Conservation (phyloP, 2,329 filamentous ascomycete genomes). For the Xylariomycetidae sp. region DNA sequence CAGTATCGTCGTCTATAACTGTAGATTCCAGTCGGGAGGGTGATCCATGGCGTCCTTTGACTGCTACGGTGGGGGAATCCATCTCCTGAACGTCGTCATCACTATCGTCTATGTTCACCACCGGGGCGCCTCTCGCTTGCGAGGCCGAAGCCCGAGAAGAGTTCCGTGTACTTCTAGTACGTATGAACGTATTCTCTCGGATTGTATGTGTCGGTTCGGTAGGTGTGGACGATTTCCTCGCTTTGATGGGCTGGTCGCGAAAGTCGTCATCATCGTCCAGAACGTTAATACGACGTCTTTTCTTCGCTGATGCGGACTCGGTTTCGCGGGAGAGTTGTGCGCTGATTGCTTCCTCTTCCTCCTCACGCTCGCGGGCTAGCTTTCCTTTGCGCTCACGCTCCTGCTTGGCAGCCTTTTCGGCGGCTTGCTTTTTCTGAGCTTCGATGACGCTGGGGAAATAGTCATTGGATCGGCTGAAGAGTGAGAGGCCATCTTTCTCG, state of each 20-base stretch:
- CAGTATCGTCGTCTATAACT: too few relatives aligned
- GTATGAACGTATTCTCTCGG: constrained; percentile 13
- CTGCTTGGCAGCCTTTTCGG: constrained; percentile 19
- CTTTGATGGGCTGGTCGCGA: constrained; percentile 3
- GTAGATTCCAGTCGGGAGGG: constrained; percentile 10
- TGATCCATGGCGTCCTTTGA: constrained; percentile 2
- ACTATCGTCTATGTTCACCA: constrained; percentile 22
- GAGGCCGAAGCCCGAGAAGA: constrained; percentile 1
- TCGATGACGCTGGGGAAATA: constrained; percentile 42
- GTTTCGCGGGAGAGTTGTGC: constrained; percentile 6
- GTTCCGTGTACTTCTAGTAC: constrained; percentile 11
- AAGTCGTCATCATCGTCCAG: constrained; percentile 8
- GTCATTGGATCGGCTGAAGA: constrained; percentile 47
- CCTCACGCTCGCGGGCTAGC: constrained; percentile 12
- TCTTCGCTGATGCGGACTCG: constrained; percentile 14
- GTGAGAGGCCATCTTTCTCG: constrained; percentile 31
- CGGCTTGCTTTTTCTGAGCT: constrained; percentile 29
- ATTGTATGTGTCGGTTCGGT: constrained; percentile 6
- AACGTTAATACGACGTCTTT: constrained; percentile 14
- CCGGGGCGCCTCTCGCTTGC: constrained; percentile 3
- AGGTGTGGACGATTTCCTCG: constrained; percentile 2
- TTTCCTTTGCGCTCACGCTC: constrained; percentile 20
- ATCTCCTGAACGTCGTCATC: constrained; percentile 16
- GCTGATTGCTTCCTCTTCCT: constrained; percentile 8
- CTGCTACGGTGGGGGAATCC: not conserved